Percentiles rank a stretch among this genome's conserved stretches.
Evolutionary conservation across 2,329 filamentous ascomycete genomes (phyloP).

Genomic region (Diplodia seriata): DNA sequence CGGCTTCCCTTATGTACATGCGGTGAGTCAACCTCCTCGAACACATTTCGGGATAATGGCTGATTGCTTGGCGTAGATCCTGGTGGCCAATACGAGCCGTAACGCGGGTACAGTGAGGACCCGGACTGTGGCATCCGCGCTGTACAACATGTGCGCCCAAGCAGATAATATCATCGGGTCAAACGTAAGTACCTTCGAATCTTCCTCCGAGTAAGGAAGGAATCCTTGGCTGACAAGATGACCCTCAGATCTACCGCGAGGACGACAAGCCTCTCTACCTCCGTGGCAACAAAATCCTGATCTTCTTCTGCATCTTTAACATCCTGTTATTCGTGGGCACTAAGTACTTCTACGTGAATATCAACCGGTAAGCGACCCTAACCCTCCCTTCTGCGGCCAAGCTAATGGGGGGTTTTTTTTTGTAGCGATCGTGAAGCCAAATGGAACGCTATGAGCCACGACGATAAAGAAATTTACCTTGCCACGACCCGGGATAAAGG

Average conservation of each 20-base stretch:
- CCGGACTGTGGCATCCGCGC: constrained; percentile 66
- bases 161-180: constrained; percentile 48
- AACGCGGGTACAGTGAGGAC: constrained; percentile 69
- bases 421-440: constrained; percentile 47
- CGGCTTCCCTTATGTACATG: constrained; percentile 57
- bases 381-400: not conserved
- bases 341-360: constrained; percentile 59
- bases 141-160: constrained; percentile 64
- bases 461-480: constrained; percentile 59
- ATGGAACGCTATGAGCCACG: constrained; percentile 59
- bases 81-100: constrained; percentile 66
- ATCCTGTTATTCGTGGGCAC: constrained; percentile 57
- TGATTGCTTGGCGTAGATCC: constrained; percentile 46
- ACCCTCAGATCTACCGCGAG: constrained; percentile 56
- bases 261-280: constrained; percentile 62
- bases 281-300: constrained; percentile 60
- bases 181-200: constrained; percentile 30
- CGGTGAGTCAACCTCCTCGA: constrained; percentile 37
- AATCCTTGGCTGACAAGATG: constrained; percentile 27
- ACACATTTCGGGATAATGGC: not conserved
- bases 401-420: not conserved
- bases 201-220: constrained; percentile 38
- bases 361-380: constrained; percentile 48
- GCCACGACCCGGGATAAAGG: constrained; percentile 47
- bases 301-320: constrained; percentile 57